A percentile compares a stretch with the other conserved stretches of the same genome.
These are phyloP conservation scores for Cyclotella choctawhatcheeana DNA, from an alignment of 108 stramenopile genomes.

Conservation along the genomic window DNA sequence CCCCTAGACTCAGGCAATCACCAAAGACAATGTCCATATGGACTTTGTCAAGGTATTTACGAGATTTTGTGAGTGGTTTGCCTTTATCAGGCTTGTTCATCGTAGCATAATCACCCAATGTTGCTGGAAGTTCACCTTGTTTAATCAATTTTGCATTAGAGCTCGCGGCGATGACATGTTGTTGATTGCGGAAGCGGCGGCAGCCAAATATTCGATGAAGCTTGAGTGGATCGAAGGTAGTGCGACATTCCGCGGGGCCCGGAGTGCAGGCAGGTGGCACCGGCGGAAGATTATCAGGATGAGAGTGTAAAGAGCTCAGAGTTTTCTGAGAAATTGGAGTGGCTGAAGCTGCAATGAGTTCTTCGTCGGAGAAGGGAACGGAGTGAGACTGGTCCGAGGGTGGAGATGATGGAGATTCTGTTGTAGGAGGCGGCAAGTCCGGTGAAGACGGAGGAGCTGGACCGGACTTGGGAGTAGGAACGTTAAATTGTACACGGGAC, in stretches of 20 bases:
- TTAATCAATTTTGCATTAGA: conserved; percentile 20
- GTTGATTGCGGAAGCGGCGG: conserved; percentile 8
- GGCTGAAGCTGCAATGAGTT: background rate
- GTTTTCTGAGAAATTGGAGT: background rate
- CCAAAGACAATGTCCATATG: conserved; percentile 1
- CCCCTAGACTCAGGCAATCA: background rate
- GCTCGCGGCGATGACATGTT: background rate
- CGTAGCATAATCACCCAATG: conserved; percentile 8
- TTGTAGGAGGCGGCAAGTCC: background rate
- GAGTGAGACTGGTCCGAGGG: background rate
- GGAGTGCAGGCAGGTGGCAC: background rate
- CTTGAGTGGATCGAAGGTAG: background rate
- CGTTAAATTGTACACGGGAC: background rate
- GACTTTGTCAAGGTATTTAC: background rate
- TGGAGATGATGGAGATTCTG: background rate
- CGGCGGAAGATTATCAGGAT: background rate
- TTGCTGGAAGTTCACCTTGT: background rate
- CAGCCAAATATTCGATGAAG: conserved; percentile 16
- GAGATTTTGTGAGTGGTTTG: background rate
- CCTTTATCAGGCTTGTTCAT: background rate
- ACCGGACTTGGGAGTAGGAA: background rate
- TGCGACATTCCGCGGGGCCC: background rate
- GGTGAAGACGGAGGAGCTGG: background rate
- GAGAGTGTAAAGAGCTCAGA: background rate
- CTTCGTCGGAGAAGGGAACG: background rate